Percentiles rank a stretch among this genome's conserved stretches.
Evolutionary conservation across 148 eudicot genomes (phyloP).

Genomic region (Vaccinium macrocarpon): DNA sequence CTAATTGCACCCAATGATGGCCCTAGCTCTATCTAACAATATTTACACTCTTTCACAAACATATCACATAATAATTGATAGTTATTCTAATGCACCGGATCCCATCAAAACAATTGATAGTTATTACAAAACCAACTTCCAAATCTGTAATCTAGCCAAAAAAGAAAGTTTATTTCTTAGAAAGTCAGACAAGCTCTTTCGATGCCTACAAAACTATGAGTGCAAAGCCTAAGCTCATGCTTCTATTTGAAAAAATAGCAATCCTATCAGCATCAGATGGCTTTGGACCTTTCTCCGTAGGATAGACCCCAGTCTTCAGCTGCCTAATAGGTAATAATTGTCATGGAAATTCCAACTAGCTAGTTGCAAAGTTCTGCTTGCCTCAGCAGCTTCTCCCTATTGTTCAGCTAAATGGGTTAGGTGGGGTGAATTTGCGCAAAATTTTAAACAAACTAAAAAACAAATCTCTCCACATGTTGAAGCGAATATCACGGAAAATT

Average conservation of each 20-base stretch:
- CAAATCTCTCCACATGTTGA: background rate
- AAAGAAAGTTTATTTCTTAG: background rate
- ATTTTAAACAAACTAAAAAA: background rate
- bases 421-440: background rate
- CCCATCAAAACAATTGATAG: too few relatives aligned
- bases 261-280: constrained; percentile 3
- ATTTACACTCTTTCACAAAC: background rate
- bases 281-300: background rate
- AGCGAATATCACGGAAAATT: background rate
- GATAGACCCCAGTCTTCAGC: background rate
- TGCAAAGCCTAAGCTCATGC: too few relatives aligned
- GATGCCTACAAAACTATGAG: background rate
- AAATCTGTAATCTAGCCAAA: background rate
- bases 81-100: too few relatives aligned
- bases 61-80: too few relatives aligned
- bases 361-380: background rate
- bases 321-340: too few relatives aligned
- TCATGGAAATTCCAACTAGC: background rate
- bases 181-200: background rate
- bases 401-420: background rate
- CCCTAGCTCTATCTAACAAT: background rate
- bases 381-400: background rate
- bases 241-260: background rate
- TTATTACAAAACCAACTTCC: background rate
- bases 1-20: background rate